phyloP scores from a whole-genome alignment of 192 early-diverging fungal species.

The Tieghemiomyces parasiticus region DNA sequence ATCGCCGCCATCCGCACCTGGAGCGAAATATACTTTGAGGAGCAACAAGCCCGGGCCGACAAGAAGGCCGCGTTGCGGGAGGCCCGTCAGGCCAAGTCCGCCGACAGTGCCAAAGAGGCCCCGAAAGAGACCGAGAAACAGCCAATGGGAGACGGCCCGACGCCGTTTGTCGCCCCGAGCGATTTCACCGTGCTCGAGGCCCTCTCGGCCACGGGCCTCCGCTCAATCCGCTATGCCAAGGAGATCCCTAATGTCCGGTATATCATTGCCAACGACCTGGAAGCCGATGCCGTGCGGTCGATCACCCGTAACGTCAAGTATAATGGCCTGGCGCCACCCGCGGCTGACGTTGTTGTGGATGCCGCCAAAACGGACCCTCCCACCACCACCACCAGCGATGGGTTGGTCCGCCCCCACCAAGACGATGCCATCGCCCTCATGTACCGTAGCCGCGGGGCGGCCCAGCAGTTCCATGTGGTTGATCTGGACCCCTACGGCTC shows the following conservation, averaged over 20 bases:
- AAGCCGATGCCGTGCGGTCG: slow-evolving; percentile 71
- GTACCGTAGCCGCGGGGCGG: slow-evolving; percentile 42
- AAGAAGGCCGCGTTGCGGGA: slow-evolving; percentile 23
- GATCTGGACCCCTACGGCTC: slow-evolving; percentile 97
- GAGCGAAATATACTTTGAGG: slow-evolving; percentile 59
- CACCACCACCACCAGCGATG: too few relatives aligned
- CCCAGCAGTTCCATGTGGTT: slow-evolving; percentile 63
- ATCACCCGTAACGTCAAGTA: slow-evolving; percentile 74
- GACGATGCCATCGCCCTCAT: slow-evolving; percentile 73
- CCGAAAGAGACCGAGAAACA: background rate
- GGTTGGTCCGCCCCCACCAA: slow-evolving; percentile 58
- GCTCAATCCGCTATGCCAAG: slow-evolving; percentile 93
- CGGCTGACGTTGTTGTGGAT: background rate
- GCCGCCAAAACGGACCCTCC: too few relatives aligned
- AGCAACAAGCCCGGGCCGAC: slow-evolving; percentile 33
- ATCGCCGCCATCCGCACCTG: slow-evolving; percentile 91
- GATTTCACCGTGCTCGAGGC: slow-evolving; percentile 75
- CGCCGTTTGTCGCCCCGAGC: slow-evolving; percentile 12
- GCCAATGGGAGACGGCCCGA: background rate
- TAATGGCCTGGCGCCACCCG: slow-evolving; percentile 40
- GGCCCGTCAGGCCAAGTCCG: background rate
- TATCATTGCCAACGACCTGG: slow-evolving; percentile 88
- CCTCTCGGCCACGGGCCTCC: slow-evolving; percentile 82
- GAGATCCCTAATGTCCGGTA: slow-evolving; percentile 64
- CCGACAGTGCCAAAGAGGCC: background rate